Evolutionary conservation across 202 grass and related monocot species (phyloP), one percentile per base, ranked within the genome.

Genomic region (Setaria viridis): DNA sequence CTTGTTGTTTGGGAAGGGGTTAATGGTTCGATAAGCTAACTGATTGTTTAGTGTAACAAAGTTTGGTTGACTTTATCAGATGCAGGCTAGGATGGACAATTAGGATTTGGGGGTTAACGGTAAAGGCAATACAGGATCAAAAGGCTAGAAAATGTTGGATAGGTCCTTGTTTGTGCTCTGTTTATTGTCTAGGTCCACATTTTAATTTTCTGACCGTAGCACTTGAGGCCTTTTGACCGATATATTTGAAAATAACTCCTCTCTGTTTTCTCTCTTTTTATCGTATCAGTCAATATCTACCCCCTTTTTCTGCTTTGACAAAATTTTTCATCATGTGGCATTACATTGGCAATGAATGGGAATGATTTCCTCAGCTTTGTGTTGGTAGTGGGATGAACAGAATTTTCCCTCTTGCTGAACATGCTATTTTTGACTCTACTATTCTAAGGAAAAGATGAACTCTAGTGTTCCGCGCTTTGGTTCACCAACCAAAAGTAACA

Each of bases 1-100:
- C 73, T 82, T 86, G 80, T 79, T 49, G 15, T 72, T 86, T 68
- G 32, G 58, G 5, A 74, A 86, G 67, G 19, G 19, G 9, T 1
- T 86, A 30, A 53, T 14, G 69, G 67, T 73, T 80, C 41, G 19
- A 58, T 59, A 25, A 74, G 49, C 65, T 72, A 55, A 33, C 37
- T 77, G 48, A 10, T 77, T 77, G 13, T 82, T 48, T 56, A 77
- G 21, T 17, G 29, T 66, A 48, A 72, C 45, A 47, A 32, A 57
- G 43, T 41, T 43, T 74, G 19, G 66, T 90, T 67, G 68, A 69
- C 43, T 62, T 72, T 54, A 20, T 70, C 20, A 55, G 13, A 70
- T 83, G 41, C n/a, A 62, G 21, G 32, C 7, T 68, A 56, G 20
- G 14, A 20, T 78, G 20, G 66, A 35, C 2, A 53, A 25, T 34